Conservation (phyloP, 1,284 basidiomycete species). For the Fistulinella cinereoalba region DNA sequence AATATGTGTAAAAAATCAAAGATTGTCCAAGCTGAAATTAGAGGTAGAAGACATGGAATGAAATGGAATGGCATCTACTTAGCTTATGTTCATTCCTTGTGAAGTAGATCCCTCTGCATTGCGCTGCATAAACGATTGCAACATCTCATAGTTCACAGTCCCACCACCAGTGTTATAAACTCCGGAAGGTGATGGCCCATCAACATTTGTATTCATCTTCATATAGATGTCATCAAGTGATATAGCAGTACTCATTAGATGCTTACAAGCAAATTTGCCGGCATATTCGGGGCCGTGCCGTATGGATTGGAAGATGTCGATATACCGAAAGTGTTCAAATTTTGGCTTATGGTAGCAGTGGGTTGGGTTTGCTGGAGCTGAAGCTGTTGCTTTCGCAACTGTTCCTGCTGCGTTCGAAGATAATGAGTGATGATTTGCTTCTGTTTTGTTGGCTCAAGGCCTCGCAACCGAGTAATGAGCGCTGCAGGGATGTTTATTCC, state of each 20-base stretch:
- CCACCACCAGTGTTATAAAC: slow-evolving; percentile 22
- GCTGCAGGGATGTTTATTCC: slow-evolving; percentile 9
- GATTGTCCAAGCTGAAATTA: neutral
- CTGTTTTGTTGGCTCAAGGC: slow-evolving; percentile 27
- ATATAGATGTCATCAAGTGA: slow-evolving; percentile 5
- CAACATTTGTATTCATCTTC: slow-evolving; percentile 18
- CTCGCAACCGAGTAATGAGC: slow-evolving; percentile 21
- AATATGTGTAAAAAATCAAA: slow-evolving; percentile 1
- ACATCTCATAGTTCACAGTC: slow-evolving; percentile 49
- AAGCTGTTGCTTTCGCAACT: slow-evolving; percentile 23
- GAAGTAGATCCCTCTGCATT: slow-evolving; percentile 39
- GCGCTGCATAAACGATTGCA: slow-evolving; percentile 63
- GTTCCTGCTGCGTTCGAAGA: slow-evolving; percentile 22
- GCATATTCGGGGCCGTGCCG: slow-evolving; percentile 6
- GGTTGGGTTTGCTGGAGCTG: slow-evolving; percentile 29
- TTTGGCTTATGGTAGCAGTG: slow-evolving; percentile 11
- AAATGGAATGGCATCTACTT: slow-evolving; percentile 2
- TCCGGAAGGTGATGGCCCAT: slow-evolving; percentile 6
- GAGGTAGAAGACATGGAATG: neutral
- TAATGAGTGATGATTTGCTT: slow-evolving; percentile 17
- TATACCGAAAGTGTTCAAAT: slow-evolving; percentile 11
- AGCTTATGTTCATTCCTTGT: slow-evolving; percentile 20
- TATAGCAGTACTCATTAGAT: neutral
- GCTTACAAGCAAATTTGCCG: slow-evolving; percentile 22
- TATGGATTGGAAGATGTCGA: slow-evolving; percentile 13